phyloP scores from a whole-genome alignment of 2,329 filamentous ascomycete genomes.

The Rachicladosporium sp. region DNA sequence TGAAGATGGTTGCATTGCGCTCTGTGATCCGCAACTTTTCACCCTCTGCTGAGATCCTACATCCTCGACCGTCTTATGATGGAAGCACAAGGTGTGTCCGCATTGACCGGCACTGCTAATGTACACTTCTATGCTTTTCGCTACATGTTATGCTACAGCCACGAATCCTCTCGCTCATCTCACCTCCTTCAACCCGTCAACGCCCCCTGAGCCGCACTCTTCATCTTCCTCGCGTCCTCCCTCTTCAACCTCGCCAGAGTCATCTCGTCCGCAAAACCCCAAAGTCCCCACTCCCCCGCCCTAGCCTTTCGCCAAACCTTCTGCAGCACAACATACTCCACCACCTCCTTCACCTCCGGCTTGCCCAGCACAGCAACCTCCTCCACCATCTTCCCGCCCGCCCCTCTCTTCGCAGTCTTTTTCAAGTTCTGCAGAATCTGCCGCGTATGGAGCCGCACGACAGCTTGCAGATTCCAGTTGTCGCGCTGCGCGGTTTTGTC shows the following conservation, averaged over 20 bases:
- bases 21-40: too few species aligned
- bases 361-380: constrained; percentile 8
- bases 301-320: constrained; percentile 30
- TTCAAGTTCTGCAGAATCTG: constrained; percentile 17
- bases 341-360: constrained; percentile 28
- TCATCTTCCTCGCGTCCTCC: constrained; percentile 4
- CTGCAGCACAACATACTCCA: constrained; percentile 41
- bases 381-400: constrained; percentile 11
- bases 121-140: too few species aligned
- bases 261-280: constrained; percentile 36
- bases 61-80: too few species aligned
- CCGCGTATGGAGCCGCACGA: constrained; percentile 17
- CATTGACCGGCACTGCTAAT: too few species aligned
- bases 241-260: constrained; percentile 26
- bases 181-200: too few species aligned
- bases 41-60: too few species aligned
- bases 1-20: too few species aligned
- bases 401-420: constrained; percentile 3
- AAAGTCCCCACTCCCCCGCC: constrained; percentile 36
- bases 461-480: constrained; percentile 16
- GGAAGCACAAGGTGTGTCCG: too few species aligned
- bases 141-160: too few species aligned
- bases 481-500: background rate
- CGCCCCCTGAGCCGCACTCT: too few species aligned
- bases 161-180: too few species aligned